Evolutionary conservation across 352 stramenopile species (phyloP).

Genomic region (Globisporangium apiculatum): DNA sequence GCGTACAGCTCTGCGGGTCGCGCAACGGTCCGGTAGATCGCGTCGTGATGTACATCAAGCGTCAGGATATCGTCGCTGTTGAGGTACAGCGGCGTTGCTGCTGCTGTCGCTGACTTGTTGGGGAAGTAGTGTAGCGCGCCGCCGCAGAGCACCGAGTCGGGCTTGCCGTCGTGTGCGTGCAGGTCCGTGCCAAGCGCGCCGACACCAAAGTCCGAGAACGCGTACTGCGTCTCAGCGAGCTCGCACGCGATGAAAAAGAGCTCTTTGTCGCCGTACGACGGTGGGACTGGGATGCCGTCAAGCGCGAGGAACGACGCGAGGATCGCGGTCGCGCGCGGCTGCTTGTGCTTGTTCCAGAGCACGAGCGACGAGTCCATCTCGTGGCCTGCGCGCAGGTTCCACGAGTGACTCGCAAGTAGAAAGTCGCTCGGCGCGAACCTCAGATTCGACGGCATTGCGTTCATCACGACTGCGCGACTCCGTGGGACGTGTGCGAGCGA

Average conservation of each 20-base stretch:
- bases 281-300: constrained; percentile 27
- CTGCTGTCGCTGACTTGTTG: constrained; percentile 8
- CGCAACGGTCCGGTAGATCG: constrained; percentile 41
- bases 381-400: constrained; percentile 55
- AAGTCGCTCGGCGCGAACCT: constrained; percentile 47
- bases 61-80: constrained; percentile 64
- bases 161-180: constrained; percentile 17
- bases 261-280: constrained; percentile 71
- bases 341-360: constrained; percentile 59
- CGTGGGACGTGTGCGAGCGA: constrained; percentile 28
- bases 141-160: constrained; percentile 41
- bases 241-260: constrained; percentile 71
- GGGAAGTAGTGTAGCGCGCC: constrained; percentile 56
- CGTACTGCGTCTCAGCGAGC: constrained; percentile 58
- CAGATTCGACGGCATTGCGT: constrained; percentile 16
- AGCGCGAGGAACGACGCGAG: constrained; percentile 43
- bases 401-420: constrained; percentile 47
- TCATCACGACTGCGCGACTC: constrained; percentile 6
- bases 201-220: constrained; percentile 60
- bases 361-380: constrained; percentile 75
- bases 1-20: constrained; percentile 41
- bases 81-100: constrained; percentile 32
- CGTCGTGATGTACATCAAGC: constrained; percentile 31
- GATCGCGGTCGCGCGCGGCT: constrained; percentile 62
- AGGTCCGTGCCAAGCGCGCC: constrained; percentile 41